These are phyloP conservation scores for Lactarius psammicola DNA, from an alignment of 768 basidiomycete species.

Conservation along the genomic window DNA sequence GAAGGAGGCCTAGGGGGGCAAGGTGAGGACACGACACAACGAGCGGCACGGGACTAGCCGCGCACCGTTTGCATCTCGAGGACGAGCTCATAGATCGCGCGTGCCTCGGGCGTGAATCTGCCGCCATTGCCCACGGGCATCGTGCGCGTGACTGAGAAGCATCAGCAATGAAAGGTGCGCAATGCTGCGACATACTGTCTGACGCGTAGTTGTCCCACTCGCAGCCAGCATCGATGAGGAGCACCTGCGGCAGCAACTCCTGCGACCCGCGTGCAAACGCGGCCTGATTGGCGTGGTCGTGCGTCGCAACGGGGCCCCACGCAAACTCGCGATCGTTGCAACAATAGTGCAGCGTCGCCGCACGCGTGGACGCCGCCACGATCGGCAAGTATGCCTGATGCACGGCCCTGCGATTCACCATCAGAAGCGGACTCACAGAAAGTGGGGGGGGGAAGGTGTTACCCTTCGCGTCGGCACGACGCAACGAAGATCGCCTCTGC, in stretches of 20 bases:
- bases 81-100: slow-evolving; percentile 83
- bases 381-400: slow-evolving; percentile 94
- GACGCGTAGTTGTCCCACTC: slow-evolving; percentile 75
- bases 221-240: slow-evolving; percentile 93
- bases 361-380: slow-evolving; percentile 81
- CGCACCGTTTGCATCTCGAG: slow-evolving; percentile 84
- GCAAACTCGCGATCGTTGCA: slow-evolving; percentile 87
- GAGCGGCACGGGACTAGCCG: slow-evolving; percentile 3
- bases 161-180: slow-evolving; percentile 34
- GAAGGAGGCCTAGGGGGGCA: slow-evolving; percentile 56
- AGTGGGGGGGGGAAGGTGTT: neutral
- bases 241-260: slow-evolving; percentile 60
- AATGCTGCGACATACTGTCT: slow-evolving; percentile 46
- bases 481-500: slow-evolving; percentile 94
- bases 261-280: slow-evolving; percentile 45
- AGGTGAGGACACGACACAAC: neutral
- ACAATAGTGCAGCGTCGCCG: slow-evolving; percentile 91
- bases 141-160: slow-evolving; percentile 54
- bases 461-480: slow-evolving; percentile 87
- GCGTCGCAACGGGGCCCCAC: slow-evolving; percentile 68
- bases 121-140: slow-evolving; percentile 95
- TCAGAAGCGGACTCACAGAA: neutral
- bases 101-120: slow-evolving; percentile 77
- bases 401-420: slow-evolving; percentile 54
- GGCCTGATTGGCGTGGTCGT: slow-evolving; percentile 55